These are phyloP conservation scores for Ustilago lituana DNA, from an alignment of 1,284 basidiomycete genomes.

Conservation along the genomic window DNA sequence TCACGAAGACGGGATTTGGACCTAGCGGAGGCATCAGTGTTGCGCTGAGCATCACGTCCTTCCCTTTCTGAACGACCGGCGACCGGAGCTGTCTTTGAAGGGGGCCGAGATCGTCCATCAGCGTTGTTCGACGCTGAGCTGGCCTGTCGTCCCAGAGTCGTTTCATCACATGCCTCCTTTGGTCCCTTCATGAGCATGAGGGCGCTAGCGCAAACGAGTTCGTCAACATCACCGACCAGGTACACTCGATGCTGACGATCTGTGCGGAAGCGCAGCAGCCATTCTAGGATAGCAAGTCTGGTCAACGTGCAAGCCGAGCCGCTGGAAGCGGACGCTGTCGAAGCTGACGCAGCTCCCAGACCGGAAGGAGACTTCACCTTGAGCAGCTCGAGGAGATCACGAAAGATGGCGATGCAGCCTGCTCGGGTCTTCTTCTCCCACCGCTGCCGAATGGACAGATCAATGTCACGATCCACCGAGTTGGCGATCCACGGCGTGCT, in stretches of 20 bases:
- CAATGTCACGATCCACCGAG: constrained; percentile 40
- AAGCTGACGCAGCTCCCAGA: constrained; percentile 1
- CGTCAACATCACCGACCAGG: constrained; percentile 71
- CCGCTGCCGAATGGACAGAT: constrained; percentile 19
- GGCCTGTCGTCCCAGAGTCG: constrained; percentile 49
- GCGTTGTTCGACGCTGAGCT: constrained; percentile 47
- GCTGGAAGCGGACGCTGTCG: constrained; percentile 1
- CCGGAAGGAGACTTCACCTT: constrained; percentile 14
- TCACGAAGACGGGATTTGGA: constrained; percentile 42
- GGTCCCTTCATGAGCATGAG: constrained; percentile 36
- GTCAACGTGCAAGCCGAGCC: constrained; percentile 61
- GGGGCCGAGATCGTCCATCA: constrained; percentile 18
- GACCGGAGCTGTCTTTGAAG: constrained; percentile 14
- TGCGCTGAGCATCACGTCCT: constrained; percentile 42
- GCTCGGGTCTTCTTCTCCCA: constrained; percentile 53
- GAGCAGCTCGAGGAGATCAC: constrained; percentile 58
- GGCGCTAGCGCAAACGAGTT: constrained; percentile 63
- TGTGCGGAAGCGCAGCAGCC: constrained; percentile 86
- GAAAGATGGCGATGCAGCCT: constrained; percentile 58
- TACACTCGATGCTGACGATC: constrained; percentile 90
- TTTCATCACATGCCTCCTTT: constrained; percentile 12
- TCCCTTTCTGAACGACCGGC: constrained; percentile 29
- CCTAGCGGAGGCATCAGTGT: constrained; percentile 18
- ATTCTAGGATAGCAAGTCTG: constrained; percentile 81
- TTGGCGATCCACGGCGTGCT: constrained; percentile 56